phyloP scores from a whole-genome alignment of 495 filamentous ascomycete species.

The Trichoderma asperelloides region DNA sequence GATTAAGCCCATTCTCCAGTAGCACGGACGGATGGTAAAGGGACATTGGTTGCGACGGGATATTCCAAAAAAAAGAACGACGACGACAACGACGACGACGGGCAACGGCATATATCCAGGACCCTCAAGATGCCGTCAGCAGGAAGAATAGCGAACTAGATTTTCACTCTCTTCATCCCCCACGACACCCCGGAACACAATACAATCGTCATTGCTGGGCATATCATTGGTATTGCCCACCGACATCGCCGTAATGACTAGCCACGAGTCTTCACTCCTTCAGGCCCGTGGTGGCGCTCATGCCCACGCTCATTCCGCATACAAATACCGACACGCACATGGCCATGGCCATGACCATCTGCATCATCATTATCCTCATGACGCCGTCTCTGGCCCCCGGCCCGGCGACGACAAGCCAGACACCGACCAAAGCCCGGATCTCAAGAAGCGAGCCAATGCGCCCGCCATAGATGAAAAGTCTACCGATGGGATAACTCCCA shows the following conservation, averaged over 20 bases:
- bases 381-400: background rate
- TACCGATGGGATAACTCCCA: background rate
- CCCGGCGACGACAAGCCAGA: background rate
- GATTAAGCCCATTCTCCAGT: background rate
- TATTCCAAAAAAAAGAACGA: background rate
- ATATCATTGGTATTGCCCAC: constrained; percentile 18
- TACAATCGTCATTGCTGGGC: constrained; percentile 1
- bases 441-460: background rate
- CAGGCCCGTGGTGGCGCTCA: constrained; percentile 31
- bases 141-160: constrained; percentile 1
- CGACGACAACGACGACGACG: background rate
- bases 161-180: background rate
- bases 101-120: background rate
- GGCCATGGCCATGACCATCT: constrained; percentile 15
- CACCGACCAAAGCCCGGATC: background rate
- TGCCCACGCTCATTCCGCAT: constrained; percentile 20
- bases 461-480: background rate
- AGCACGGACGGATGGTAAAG: background rate
- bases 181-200: background rate
- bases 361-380: constrained; percentile 4
- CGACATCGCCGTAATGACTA: constrained; percentile 39
- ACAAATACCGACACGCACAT: constrained; percentile 24
- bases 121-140: background rate
- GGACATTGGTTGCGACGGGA: background rate
- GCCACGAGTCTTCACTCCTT: constrained; percentile 46